These are phyloP conservation scores for Carex kokanica DNA, from an alignment of 176 grass and related monocot species.

Conservation along the genomic window DNA sequence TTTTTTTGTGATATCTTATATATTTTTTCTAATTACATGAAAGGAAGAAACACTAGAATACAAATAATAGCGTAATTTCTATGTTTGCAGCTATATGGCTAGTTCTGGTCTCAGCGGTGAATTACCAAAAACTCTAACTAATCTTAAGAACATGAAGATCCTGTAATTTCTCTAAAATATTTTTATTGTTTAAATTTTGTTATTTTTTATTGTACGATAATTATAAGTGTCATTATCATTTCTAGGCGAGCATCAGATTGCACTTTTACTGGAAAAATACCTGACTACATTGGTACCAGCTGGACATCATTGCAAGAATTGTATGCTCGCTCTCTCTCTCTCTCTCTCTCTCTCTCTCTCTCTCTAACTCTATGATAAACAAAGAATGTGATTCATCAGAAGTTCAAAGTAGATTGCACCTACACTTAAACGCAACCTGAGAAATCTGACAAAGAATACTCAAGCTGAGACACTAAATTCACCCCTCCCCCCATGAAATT, in stretches of 20 bases:
- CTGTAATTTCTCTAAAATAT: slow-evolving; percentile 33
- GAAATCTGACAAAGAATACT: neutral
- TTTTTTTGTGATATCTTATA: neutral
- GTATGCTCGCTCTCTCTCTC: slow-evolving; percentile 32
- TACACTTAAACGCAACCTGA: neutral
- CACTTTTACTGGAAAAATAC: slow-evolving; percentile 68
- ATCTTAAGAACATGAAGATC: slow-evolving; percentile 43
- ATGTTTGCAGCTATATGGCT: slow-evolving; percentile 50
- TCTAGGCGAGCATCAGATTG: slow-evolving; percentile 56
- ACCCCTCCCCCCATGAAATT: too few species aligned
- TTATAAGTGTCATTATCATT: slow-evolving; percentile 3
- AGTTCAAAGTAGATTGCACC: neutral
- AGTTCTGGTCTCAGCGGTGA: slow-evolving; percentile 63
- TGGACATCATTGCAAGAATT: slow-evolving; percentile 40
- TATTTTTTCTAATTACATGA: neutral
- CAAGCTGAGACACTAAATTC: too few species aligned
- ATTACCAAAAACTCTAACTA: slow-evolving; percentile 54
- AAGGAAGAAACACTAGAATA: neutral
- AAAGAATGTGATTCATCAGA: neutral
- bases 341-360: neutral
- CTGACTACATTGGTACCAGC: slow-evolving; percentile 53
- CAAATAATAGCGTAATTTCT: neutral
- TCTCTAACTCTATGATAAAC: neutral
- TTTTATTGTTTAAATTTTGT: neutral
- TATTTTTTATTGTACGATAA: slow-evolving; percentile 12